Percentiles rank a stretch among this genome's conserved stretches.
phyloP scores from a whole-genome alignment of 768 basidiomycete genomes.

The Mycena galericulata region DNA sequence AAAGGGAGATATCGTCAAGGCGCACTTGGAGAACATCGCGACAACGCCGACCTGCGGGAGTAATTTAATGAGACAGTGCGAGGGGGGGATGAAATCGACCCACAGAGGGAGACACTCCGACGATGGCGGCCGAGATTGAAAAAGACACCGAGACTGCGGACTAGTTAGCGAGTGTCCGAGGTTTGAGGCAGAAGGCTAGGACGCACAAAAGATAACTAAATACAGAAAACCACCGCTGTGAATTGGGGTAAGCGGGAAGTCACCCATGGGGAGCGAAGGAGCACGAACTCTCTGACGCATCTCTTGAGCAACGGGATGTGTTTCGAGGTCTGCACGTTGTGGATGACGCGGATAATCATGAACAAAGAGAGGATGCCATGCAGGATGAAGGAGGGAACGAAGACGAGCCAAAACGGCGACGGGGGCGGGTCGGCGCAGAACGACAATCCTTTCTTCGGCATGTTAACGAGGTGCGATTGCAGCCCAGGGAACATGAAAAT shows the following conservation, averaged over 20 bases:
- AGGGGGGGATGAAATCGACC: neutral
- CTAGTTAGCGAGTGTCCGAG: neutral
- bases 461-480: slow-evolving; percentile 30
- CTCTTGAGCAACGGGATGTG: slow-evolving; percentile 24
- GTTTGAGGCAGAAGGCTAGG: neutral
- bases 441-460: slow-evolving; percentile 28
- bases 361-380: slow-evolving; percentile 33
- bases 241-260: neutral
- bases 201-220: slow-evolving; percentile 35
- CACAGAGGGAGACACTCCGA: slow-evolving; percentile 34
- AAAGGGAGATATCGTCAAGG: neutral
- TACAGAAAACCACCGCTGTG: slow-evolving; percentile 33
- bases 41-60: slow-evolving; percentile 32
- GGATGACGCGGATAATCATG: slow-evolving; percentile 27
- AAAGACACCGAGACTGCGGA: slow-evolving; percentile 33
- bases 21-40: slow-evolving; percentile 37
- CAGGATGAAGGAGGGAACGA: slow-evolving; percentile 31
- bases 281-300: slow-evolving; percentile 28
- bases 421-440: slow-evolving; percentile 32
- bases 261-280: neutral
- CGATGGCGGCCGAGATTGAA: slow-evolving; percentile 34
- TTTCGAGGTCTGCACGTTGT: slow-evolving; percentile 30
- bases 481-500: slow-evolving; percentile 19
- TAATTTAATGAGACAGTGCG: neutral
- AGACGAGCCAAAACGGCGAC: slow-evolving; percentile 33